Conservation (phyloP, 192 early-diverging fungal species). For the Gryganskiella cystojenkinii region DNA sequence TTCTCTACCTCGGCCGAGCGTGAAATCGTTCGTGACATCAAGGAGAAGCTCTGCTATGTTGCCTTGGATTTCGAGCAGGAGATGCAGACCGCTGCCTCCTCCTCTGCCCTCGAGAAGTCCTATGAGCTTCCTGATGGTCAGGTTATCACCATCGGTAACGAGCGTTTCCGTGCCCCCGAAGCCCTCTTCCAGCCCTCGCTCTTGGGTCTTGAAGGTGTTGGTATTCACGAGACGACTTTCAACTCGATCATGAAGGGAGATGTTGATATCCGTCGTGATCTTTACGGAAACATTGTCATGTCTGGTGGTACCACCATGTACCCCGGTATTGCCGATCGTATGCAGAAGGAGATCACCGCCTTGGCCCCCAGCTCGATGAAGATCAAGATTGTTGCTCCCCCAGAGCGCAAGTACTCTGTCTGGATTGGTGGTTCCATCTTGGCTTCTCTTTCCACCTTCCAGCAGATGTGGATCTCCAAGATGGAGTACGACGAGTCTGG, state of each 20-base stretch:
- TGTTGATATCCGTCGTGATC: slow-evolving; percentile 95
- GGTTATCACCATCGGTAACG: slow-evolving; percentile 97
- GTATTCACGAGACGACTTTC: slow-evolving; percentile 98
- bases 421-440: slow-evolving; percentile 99
- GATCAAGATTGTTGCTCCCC: slow-evolving; percentile 98
- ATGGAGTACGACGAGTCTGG: slow-evolving; percentile 99
- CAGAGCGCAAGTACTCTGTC: slow-evolving; percentile 99
- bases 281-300: slow-evolving; percentile 97
- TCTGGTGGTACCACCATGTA: slow-evolving; percentile 99
- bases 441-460: slow-evolving; percentile 98
- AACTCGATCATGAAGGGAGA: slow-evolving; percentile 98
- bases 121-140: slow-evolving; percentile 99
- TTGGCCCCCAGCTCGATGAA: slow-evolving; percentile 96
- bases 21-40: slow-evolving; percentile 99
- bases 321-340: slow-evolving; percentile 96
- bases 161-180: slow-evolving; percentile 98
- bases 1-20: slow-evolving; percentile 96
- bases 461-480: slow-evolving; percentile 99
- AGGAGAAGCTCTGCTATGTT: slow-evolving; percentile 99
- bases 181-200: slow-evolving; percentile 97
- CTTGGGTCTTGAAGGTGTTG: slow-evolving; percentile 89
- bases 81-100: slow-evolving; percentile 93
- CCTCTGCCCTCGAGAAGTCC: slow-evolving; percentile 94
- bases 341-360: slow-evolving; percentile 98
- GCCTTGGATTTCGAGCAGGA: slow-evolving; percentile 98